Percentiles rank a stretch among this genome's conserved stretches.
These are phyloP conservation scores for Akanthomyces dipterigenus DNA, from an alignment of 2,329 filamentous ascomycete species.

Conservation along the genomic window DNA sequence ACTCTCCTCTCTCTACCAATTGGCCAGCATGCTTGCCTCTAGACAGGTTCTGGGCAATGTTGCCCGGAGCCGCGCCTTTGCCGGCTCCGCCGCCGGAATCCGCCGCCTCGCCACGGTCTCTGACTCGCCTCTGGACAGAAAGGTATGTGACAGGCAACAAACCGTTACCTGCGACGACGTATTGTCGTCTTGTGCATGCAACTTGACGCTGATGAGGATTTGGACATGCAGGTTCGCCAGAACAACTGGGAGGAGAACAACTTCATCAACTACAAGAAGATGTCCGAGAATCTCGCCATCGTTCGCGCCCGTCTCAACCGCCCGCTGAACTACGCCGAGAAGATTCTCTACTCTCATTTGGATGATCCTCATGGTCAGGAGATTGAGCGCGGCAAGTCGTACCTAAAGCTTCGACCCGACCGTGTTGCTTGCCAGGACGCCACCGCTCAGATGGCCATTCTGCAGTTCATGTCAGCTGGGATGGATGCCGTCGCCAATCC, in stretches of 20 bases:
- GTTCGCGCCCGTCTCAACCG: constrained; percentile 86
- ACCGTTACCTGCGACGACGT: not conserved
- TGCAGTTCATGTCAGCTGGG: constrained; percentile 99
- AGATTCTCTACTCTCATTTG: constrained; percentile 97
- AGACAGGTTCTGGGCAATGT: constrained; percentile 61
- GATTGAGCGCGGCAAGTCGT: constrained; percentile 90
- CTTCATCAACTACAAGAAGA: constrained; percentile 99
- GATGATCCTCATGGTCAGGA: constrained; percentile 96
- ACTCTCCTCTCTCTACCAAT: constrained; percentile 25
- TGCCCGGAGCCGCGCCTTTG: constrained; percentile 53
- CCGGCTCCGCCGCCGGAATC: constrained; percentile 52
- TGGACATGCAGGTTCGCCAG: constrained; percentile 62
- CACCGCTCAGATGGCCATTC: constrained; percentile 98
- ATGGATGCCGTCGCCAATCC: constrained; percentile 94
- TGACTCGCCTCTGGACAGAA: constrained; percentile 81
- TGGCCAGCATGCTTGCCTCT: constrained; percentile 58
- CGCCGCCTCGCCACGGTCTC: constrained; percentile 77
- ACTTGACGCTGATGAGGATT: not conserved
- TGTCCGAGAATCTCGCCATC: constrained; percentile 93
- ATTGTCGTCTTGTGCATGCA: not conserved
- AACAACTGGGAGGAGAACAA: constrained; percentile 94
- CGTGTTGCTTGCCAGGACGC: constrained; percentile 99
- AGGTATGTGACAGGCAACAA: constrained; percentile 47
- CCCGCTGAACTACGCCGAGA: constrained; percentile 92
- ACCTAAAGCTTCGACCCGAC: constrained; percentile 94